Percentiles rank a stretch among this genome's conserved stretches.
Conservation (phyloP, 2,329 filamentous ascomycete species). For the Scedosporium dehoogii region DNA sequence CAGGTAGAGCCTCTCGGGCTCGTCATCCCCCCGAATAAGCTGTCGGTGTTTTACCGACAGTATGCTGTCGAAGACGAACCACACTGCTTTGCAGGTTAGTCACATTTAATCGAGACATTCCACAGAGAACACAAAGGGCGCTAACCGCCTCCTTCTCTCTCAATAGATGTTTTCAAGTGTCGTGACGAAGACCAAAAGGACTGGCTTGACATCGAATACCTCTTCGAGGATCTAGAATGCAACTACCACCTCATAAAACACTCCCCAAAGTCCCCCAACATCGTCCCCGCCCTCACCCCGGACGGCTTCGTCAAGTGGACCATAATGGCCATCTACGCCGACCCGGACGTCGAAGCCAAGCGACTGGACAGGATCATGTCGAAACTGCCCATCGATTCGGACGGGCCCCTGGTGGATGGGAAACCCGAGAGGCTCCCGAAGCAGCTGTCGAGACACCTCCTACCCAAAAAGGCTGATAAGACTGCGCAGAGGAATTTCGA, state of each 20-base stretch:
- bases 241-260: conserved; percentile 58
- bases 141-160: conserved; percentile 47
- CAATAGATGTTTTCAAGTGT: conserved; percentile 44
- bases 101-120: conserved; percentile 7
- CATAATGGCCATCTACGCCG: conserved; percentile 60
- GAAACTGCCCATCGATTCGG: conserved; percentile 55
- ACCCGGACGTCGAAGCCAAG: conserved; percentile 65
- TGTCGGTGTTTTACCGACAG: conserved; percentile 62
- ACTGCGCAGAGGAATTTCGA: conserved; percentile 50
- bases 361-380: conserved; percentile 59
- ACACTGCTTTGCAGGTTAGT: conserved; percentile 58
- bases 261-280: conserved; percentile 40
- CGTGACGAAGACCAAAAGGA: conserved; percentile 13
- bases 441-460: conserved; percentile 62
- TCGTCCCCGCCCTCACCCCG: conserved; percentile 55
- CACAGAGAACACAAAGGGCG: not conserved
- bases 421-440: conserved; percentile 67
- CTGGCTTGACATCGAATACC: conserved; percentile 32
- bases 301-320: conserved; percentile 64
- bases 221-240: conserved; percentile 45
- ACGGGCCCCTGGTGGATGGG: conserved; percentile 47
- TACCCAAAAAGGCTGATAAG: conserved; percentile 51
- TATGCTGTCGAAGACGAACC: conserved; percentile 55
- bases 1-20: conserved; percentile 22
- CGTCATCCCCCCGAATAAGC: conserved; percentile 66